Base-by-base conservation (phyloP, 352 stramenopile genomes). In the Pelagophyceae sp. region DNA sequence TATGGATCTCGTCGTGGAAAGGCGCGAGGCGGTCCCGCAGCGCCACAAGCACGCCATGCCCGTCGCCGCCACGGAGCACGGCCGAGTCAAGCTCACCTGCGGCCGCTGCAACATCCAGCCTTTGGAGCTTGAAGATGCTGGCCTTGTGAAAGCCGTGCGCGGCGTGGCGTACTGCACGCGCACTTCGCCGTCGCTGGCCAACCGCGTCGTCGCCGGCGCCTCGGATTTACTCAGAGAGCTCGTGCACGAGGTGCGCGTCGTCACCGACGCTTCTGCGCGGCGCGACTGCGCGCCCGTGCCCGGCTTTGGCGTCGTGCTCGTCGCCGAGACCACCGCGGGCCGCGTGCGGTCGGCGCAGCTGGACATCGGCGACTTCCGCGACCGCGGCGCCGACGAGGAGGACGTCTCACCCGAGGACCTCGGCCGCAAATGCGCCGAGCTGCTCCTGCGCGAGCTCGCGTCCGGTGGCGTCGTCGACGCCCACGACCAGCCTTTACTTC, bases 241-340 rank as follows among this genome's bases (percentile, higher is more conserved):
- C 51, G 82, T 99, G 33, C 95, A 96, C 0, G 97, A 99, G 82
- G 96, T 99, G 63, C 99, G 98, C 89, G 99, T 99, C 79, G 95
- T 98, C 85, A 99, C 96, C 40, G 96, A 99, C 85, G 95, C 98
- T 38, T 35, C 71, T 38, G 81, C 40, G 32, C 72, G 29, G 75
- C 79, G 78, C 29, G 80, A 82, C 72, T 89, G 86, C 78, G 85
- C 82, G 11, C 82, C 82, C 27, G 84, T 88, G 77, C 94, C 96
- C 0, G 95, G 94, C 38, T 94, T 97, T 76, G 91, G 90, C 76
- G 81, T 97, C 29, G 90, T 92, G 37, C 85, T 99, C 17, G 91
- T 98, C n/a, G 93, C 94, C 0, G 94, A 99, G 85, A 98, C 93
- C n/a, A 99, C 94, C 6, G 97, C 92, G 0, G 96, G 96, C 19